Evolutionary conservation across 805 yeast species (phyloP), one percentile per base, ranked within the genome.

Genomic region (Barnettozyma salicaria): DNA sequence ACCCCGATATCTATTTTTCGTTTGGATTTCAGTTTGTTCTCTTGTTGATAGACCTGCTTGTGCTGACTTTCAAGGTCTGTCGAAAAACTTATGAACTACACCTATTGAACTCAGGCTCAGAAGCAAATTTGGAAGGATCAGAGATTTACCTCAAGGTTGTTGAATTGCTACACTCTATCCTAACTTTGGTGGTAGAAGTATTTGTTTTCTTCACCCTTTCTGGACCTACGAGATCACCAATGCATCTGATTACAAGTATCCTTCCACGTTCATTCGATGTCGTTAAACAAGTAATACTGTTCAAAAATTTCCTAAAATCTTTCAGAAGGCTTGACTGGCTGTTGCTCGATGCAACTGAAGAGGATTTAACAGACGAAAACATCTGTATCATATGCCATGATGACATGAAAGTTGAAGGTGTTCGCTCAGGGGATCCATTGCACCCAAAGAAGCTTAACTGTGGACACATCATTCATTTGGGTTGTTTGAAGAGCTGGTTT

Each of bases 341-440:
- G 44, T 65, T 92, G 35, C 62, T 64, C 7, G 71, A 76, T 42
- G 95, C 96, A 3, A 64, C 79, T 1, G 65, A 58, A 10, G 48
- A 52, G 17, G 89, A 84, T 30, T 64, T 84, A 40, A 72, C 63
- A 6, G 68, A 76, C 14, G 78, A 74, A 44, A 81, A 80, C 41
- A 61, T 84, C 19, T 83, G 98, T 61, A 87, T 87, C 43, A 82
- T 90, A 27, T 90, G 98, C 61, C 77, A 95, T 49, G 97, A 92
- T 48, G 95, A 86, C 43, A 81, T 90, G 90, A 58, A 67, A 6
- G 53, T 76, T 1, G 64, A 57, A 3, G 69, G 55, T 2, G 39
- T 52, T 3, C 41, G 32, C 8, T 58, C 41, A 49, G 64, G 49
- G 49, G 63, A 63, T 39, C 66, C 83, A 39, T 60, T 62, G 30